Percentiles rank a stretch among this genome's conserved stretches.
Conservation (phyloP, 495 filamentous ascomycete species). For the Viridothelium virens region DNA sequence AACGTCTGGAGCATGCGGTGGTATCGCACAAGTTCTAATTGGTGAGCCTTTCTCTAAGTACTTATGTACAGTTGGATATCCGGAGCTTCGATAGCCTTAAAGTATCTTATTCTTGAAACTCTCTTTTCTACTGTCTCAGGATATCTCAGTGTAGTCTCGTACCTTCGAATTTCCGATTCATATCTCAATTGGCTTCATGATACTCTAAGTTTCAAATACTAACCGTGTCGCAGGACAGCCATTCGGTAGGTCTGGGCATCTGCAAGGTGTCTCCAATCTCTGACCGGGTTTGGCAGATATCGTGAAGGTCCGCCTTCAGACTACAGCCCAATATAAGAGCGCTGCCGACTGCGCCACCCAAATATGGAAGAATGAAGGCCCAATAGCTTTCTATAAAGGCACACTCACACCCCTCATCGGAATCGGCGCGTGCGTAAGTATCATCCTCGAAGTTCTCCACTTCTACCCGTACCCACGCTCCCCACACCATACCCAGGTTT, state of each 20-base stretch:
- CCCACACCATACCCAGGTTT: background rate
- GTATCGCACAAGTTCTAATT: constrained; percentile 87
- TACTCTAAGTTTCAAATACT: constrained; percentile 1
- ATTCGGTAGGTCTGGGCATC: constrained; percentile 50
- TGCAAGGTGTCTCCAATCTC: background rate
- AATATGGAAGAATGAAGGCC: constrained; percentile 82
- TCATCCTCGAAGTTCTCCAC: background rate
- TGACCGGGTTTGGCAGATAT: constrained; percentile 55
- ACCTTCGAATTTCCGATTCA: background rate
- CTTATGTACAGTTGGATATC: background rate
- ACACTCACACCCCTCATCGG: constrained; percentile 93
- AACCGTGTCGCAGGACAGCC: constrained; percentile 63
- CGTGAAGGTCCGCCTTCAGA: constrained; percentile 95
- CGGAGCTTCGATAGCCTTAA: background rate
- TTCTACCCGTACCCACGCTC: background rate
- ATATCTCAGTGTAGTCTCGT: background rate
- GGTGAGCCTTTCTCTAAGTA: constrained; percentile 51
- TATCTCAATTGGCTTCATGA: background rate
- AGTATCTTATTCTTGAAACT: background rate
- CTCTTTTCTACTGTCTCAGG: background rate
- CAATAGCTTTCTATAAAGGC: constrained; percentile 94
- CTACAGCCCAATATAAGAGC: constrained; percentile 66
- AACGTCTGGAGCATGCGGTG: constrained; percentile 81
- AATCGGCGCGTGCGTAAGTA: constrained; percentile 84
- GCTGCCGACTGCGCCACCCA: constrained; percentile 71